Conservation (phyloP, 495 filamentous ascomycete genomes). For the Glarea lozoyensis region DNA sequence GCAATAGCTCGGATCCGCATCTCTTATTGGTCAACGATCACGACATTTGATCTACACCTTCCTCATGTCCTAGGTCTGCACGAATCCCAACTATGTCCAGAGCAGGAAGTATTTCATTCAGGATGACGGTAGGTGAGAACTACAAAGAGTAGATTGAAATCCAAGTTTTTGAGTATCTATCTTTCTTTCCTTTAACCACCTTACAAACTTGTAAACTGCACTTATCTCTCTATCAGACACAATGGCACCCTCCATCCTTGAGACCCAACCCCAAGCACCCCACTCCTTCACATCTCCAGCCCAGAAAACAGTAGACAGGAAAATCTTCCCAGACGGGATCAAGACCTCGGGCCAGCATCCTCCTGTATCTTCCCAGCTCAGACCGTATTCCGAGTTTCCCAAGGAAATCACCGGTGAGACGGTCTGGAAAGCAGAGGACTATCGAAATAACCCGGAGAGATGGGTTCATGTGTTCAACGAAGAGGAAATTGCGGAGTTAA, state of each 20-base stretch:
- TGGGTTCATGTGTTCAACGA: constrained; percentile 68
- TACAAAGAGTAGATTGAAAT: too few species aligned
- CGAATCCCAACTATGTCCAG: too few species aligned
- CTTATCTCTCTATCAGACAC: too few species aligned
- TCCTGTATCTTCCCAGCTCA: constrained; percentile 56
- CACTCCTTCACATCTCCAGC: constrained; percentile 4
- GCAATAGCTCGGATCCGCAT: too few species aligned
- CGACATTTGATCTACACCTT: too few species aligned
- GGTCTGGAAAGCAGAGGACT: constrained; percentile 71
- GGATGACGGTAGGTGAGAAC: too few species aligned
- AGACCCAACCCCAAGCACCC: constrained; percentile 4
- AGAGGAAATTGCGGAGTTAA: constrained; percentile 62
- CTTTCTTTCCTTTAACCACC: too few species aligned
- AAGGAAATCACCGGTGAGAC: constrained; percentile 65
- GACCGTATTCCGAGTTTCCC: constrained; percentile 65
- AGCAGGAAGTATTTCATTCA: too few species aligned
- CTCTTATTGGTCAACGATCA: too few species aligned
- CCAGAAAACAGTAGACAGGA: constrained; percentile 14
- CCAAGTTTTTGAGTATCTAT: too few species aligned
- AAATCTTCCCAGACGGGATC: constrained; percentile 38
- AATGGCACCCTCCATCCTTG: constrained; percentile 15
- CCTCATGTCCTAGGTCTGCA: too few species aligned
- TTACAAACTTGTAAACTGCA: not conserved
- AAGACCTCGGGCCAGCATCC: constrained; percentile 75
- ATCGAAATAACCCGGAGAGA: constrained; percentile 54